Evolutionary conservation across 2,329 filamentous ascomycete genomes (phyloP).

Genomic region (Colletotrichum sp.): DNA sequence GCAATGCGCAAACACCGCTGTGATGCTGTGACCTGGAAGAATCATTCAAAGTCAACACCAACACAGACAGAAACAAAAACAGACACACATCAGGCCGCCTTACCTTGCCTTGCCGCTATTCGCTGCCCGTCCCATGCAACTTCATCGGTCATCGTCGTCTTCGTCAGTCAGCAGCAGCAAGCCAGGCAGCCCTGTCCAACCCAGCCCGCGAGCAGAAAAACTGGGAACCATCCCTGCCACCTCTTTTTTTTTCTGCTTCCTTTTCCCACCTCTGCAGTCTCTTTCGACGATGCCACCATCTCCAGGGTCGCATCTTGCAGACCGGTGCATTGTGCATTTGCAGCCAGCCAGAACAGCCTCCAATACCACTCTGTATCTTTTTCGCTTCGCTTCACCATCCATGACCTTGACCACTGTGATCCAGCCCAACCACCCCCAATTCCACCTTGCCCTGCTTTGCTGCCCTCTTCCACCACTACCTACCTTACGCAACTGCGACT

Average conservation of each 20-base stretch:
- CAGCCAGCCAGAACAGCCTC: not conserved
- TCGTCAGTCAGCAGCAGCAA: not conserved
- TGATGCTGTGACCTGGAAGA: not conserved
- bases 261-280: not conserved
- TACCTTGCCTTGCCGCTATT: not conserved
- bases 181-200: not conserved
- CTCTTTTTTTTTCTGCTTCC: not conserved
- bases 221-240: conserved; percentile 24
- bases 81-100: not conserved
- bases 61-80: not conserved
- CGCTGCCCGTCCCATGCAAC: not conserved
- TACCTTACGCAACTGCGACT: not conserved
- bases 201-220: conserved; percentile 6
- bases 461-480: not conserved
- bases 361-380: conserved; percentile 5
- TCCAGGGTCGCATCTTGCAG: conserved; percentile 9
- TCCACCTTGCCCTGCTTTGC: not conserved
- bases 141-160: not conserved
- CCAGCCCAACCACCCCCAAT: conserved; percentile 9
- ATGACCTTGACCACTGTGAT: conserved; percentile 4
- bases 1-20: not conserved
- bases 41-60: not conserved
- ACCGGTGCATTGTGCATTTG: not conserved
- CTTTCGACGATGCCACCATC: not conserved
- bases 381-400: conserved; percentile 5